Base-by-base conservation (phyloP, 2,329 filamentous ascomycete species). In the Chalaropsis thielavioides region DNA sequence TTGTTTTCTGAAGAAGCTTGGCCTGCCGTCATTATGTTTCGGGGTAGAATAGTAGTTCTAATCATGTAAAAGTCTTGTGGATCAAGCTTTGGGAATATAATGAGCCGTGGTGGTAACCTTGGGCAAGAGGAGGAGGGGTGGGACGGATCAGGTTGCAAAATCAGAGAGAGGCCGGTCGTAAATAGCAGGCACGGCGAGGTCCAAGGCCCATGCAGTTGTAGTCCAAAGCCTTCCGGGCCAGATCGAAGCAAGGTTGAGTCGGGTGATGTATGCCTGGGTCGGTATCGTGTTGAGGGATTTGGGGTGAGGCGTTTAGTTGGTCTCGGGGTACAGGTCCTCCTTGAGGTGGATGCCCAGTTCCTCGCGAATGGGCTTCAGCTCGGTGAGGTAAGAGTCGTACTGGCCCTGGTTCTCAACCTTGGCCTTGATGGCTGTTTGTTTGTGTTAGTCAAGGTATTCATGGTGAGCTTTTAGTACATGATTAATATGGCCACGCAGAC, bases 401-500 rank as follows among this genome's bases (percentile, higher is more conserved):
- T 99, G 94, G 74, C 85, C 84, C 79, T 90, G 88, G 85, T 95
- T 99, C 85, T 99, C 94, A 72, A 97, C 94, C 86, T 99, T 99
- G 79, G 91, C 90, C 82, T 96, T 96, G 84, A 99, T 88, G 74
- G 92, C 92, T 96, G 69, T 69, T 65, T n/a, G 46, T 11, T 38
- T 40, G 31, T 56, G 44, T 63, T 62, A 62, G 60, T 54, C 13
- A 31, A 17, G 24, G 13, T 27, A 7, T 13, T 15, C 41, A 64
- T 3, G 8, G 10, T 19, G 31, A 11, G 59, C 19, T 43, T 22
- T 19, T 35, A 13, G 22, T 3, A 22, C n/a, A 54, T 40, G 54
- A 13, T 54, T 43, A 54, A 22, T 31, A 24, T 31, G 27, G 27
- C 24, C 13, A 51, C n/a, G 41, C 11, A 60, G 41, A 13, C 19